These are phyloP conservation scores for Alternaria sp. DNA, from an alignment of 2,329 filamentous ascomycete genomes.

Conservation along the genomic window DNA sequence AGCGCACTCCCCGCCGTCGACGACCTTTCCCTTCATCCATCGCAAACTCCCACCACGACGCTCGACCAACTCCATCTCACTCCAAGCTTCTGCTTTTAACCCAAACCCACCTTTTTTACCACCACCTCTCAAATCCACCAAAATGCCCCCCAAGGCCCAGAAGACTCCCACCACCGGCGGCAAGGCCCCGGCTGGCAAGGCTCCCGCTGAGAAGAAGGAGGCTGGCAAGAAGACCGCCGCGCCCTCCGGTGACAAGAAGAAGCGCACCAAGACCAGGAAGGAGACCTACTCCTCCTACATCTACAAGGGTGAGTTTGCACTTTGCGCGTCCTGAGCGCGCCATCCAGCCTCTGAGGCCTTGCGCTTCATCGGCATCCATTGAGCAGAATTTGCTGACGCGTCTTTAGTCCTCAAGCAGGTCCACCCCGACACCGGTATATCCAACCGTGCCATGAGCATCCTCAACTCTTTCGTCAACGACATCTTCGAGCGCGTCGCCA, in stretches of 20 bases:
- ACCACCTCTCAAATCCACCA: slow-evolving; percentile 22
- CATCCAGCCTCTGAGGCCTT: not conserved
- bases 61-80: slow-evolving; percentile 31
- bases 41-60: slow-evolving; percentile 46
- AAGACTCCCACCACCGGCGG: slow-evolving; percentile 95
- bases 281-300: slow-evolving; percentile 99
- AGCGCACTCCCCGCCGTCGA: slow-evolving; percentile 51
- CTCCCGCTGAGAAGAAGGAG: slow-evolving; percentile 98
- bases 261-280: slow-evolving; percentile 99
- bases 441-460: slow-evolving; percentile 99
- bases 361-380: not conserved
- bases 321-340: slow-evolving; percentile 18
- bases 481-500: slow-evolving; percentile 99
- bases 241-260: slow-evolving; percentile 98
- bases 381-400: slow-evolving; percentile 44
- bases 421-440: slow-evolving; percentile 99
- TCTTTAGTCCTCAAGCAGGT: slow-evolving; percentile 96
- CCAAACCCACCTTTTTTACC: slow-evolving; percentile 15
- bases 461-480: slow-evolving; percentile 99
- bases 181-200: slow-evolving; percentile 85
- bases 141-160: slow-evolving; percentile 98
- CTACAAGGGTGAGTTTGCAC: slow-evolving; percentile 84
- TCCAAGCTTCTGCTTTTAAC: slow-evolving; percentile 15
- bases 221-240: slow-evolving; percentile 98
- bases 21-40: slow-evolving; percentile 48